Percentiles rank a stretch among this genome's conserved stretches.
phyloP scores from a whole-genome alignment of 495 filamentous ascomycete genomes.

The Extremus antarcticus region DNA sequence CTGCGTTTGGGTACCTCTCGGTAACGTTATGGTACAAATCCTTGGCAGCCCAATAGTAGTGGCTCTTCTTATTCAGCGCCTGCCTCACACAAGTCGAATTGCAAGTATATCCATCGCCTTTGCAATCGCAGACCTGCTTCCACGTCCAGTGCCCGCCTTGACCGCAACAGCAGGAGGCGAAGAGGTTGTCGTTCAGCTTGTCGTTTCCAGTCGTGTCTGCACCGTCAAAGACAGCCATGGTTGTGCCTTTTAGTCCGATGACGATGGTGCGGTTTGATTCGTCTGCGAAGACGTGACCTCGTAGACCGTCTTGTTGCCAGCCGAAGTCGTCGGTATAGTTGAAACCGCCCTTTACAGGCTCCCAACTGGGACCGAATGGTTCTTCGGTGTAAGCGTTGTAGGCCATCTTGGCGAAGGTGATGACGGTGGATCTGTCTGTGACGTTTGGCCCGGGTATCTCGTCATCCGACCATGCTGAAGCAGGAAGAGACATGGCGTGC shows the following conservation, averaged over 20 bases:
- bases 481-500: constrained; percentile 44
- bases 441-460: constrained; percentile 68
- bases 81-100: constrained; percentile 78
- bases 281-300: constrained; percentile 87
- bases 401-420: constrained; percentile 77
- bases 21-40: constrained; percentile 90
- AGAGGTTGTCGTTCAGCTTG: constrained; percentile 94
- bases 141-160: constrained; percentile 78
- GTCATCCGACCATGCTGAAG: constrained; percentile 75
- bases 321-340: constrained; percentile 80
- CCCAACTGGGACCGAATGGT: constrained; percentile 64
- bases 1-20: constrained; percentile 70
- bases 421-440: constrained; percentile 72
- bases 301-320: constrained; percentile 78
- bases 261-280: constrained; percentile 76
- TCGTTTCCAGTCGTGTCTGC: constrained; percentile 93
- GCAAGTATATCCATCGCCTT: constrained; percentile 70
- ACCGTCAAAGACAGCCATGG: constrained; percentile 84
- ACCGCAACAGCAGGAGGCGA: constrained; percentile 94
- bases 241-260: constrained; percentile 63
- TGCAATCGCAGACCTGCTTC: constrained; percentile 86
- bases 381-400: constrained; percentile 75
- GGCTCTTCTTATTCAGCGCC: constrained; percentile 66
- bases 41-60: constrained; percentile 77
- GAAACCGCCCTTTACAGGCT: constrained; percentile 65